Percentiles rank a stretch among this genome's conserved stretches.
Evolutionary conservation across 2,329 filamentous ascomycete species (phyloP).

Genomic region (Xylariaceae sp.): DNA sequence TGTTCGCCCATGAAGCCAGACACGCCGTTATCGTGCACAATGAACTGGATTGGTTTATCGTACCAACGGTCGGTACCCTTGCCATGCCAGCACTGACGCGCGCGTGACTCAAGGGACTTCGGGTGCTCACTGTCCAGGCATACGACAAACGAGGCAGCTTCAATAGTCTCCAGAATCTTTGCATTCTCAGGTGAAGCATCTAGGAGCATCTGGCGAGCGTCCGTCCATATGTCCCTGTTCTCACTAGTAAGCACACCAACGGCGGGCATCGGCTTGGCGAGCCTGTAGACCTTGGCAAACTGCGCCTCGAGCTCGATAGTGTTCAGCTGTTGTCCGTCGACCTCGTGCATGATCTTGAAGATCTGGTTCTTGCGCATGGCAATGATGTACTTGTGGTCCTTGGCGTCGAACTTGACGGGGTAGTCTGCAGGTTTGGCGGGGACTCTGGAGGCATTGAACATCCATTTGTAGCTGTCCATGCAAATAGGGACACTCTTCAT

Average conservation of each 20-base stretch:
- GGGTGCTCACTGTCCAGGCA: slow-evolving; percentile 90
- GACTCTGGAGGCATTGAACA: slow-evolving; percentile 93
- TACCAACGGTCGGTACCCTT: slow-evolving; percentile 95
- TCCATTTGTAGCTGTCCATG: slow-evolving; percentile 98
- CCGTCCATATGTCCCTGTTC: slow-evolving; percentile 89
- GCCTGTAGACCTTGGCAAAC: slow-evolving; percentile 77
- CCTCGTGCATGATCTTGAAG: slow-evolving; percentile 82
- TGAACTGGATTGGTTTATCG: slow-evolving; percentile 97
- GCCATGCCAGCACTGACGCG: slow-evolving; percentile 96
- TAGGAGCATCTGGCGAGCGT: slow-evolving; percentile 71
- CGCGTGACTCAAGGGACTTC: slow-evolving; percentile 90
- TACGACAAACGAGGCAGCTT: slow-evolving; percentile 83
- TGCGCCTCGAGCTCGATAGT: slow-evolving; percentile 84
- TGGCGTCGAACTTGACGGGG: slow-evolving; percentile 69
- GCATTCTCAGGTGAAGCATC: slow-evolving; percentile 74
- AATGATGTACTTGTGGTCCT: slow-evolving; percentile 79
- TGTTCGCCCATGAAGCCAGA: slow-evolving; percentile 98
- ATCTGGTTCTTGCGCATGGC: slow-evolving; percentile 95
- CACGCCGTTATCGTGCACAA: slow-evolving; percentile 95
- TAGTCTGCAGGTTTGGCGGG: slow-evolving; percentile 77
- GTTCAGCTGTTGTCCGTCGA: slow-evolving; percentile 79
- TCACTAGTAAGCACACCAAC: slow-evolving; percentile 84
- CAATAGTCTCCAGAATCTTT: slow-evolving; percentile 70
- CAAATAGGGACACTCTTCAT: slow-evolving; percentile 97
- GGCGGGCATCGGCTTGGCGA: slow-evolving; percentile 63